Percentiles rank a stretch among this genome's conserved stretches.
Conservation (phyloP, 106 monocot genomes). For the Dendrobium catenatum region DNA sequence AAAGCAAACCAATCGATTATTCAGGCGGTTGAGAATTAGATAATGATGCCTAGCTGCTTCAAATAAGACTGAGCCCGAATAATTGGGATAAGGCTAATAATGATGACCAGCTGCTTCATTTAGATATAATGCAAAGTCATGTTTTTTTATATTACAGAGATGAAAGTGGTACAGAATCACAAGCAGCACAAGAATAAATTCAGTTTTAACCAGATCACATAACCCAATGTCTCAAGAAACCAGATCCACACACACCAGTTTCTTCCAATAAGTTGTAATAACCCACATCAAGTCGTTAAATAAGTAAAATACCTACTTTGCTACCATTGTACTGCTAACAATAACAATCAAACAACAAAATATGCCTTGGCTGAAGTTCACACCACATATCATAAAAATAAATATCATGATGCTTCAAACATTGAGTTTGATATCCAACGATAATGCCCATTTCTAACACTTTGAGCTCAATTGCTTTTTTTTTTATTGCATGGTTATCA, state of each 20-base stretch:
- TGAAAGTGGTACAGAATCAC: not conserved
- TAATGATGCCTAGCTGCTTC: not conserved
- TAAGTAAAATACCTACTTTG: not conserved
- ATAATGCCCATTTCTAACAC: not conserved
- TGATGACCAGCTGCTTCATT: not conserved
- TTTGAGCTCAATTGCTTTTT: not conserved
- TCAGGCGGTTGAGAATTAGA: not conserved
- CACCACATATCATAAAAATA: not conserved
- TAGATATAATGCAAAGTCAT: not conserved
- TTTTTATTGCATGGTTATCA: not conserved
- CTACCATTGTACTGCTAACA: not conserved
- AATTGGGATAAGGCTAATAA: not conserved
- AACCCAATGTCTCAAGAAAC: not conserved
- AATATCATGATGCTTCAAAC: not conserved
- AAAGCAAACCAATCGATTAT: not conserved
- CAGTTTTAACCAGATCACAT: not conserved
- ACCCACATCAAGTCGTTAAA: not conserved
- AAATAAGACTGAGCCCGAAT: not conserved
- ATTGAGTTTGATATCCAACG: not conserved
- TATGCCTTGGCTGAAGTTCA: not conserved
- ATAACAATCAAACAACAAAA: not conserved
- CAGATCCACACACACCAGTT: not conserved
- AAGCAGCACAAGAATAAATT: not conserved
- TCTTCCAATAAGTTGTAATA: not conserved
- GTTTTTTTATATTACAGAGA: not conserved